Conservation (phyloP, 106 monocot genomes). For the Dendrobium officinale region DNA sequence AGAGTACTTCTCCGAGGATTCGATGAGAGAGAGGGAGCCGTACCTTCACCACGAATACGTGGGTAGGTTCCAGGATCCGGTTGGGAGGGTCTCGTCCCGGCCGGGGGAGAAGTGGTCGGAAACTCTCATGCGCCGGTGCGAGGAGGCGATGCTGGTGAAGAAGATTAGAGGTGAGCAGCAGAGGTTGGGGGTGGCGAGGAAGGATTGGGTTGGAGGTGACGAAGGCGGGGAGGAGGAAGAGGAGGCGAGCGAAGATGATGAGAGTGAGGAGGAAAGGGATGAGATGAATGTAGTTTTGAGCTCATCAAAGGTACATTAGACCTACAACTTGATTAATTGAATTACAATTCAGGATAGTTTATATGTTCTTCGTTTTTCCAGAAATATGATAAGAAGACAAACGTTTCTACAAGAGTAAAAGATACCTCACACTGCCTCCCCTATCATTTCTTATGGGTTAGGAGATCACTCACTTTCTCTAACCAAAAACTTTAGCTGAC, state of each 20-base stretch:
- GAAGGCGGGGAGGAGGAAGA: conserved; percentile 25
- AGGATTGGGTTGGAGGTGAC: conserved; percentile 67
- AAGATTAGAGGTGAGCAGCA: conserved; percentile 81
- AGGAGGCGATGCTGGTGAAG: conserved; percentile 57
- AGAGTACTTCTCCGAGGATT: conserved; percentile 90
- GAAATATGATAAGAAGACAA: background rate
- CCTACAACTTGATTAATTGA: background rate
- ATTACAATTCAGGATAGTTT: background rate
- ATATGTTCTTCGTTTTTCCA: background rate
- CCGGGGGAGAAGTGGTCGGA: conserved; percentile 94
- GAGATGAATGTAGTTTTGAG: background rate
- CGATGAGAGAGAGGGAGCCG: conserved; percentile 91
- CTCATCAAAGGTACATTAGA: background rate
- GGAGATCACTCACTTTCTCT: background rate
- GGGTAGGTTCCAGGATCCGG: conserved; percentile 80
- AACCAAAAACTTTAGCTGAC: background rate
- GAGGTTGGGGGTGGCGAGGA: conserved; percentile 56
- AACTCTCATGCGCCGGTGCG: conserved; percentile 76
- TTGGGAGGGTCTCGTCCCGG: conserved; percentile 54
- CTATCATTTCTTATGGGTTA: background rate
- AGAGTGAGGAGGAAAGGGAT: conserved; percentile 31
- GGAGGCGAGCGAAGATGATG: conserved; percentile 46
- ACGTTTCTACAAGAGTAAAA: background rate
- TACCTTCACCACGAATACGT: conserved; percentile 80
- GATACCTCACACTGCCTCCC: background rate